These are phyloP conservation scores for Phytophthora meadii DNA, from an alignment of 352 stramenopile genomes.

Conservation along the genomic window DNA sequence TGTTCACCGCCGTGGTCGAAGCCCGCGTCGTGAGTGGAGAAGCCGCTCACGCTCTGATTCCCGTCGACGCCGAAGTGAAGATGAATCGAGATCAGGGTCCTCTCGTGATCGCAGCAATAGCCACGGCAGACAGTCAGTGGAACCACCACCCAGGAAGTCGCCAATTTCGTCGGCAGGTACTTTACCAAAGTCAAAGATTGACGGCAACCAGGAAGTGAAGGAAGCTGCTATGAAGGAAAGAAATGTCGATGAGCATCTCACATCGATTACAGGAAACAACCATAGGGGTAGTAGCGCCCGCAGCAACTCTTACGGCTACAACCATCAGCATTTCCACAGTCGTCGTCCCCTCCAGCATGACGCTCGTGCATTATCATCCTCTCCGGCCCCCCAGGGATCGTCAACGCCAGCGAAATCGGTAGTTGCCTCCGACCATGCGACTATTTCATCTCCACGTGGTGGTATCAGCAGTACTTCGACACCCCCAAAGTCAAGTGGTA, in stretches of 20 bases:
- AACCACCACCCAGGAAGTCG: conserved; percentile 5
- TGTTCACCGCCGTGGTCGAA: conserved; percentile 17
- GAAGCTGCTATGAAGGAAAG: conserved; percentile 7
- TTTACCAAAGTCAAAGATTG: conserved; percentile 1
- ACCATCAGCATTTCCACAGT: conserved; percentile 13
- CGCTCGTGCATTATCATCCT: conserved; percentile 11
- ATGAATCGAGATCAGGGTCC: conserved; percentile 25
- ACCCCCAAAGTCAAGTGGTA: conserved; percentile 9
- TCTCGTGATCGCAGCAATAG: conserved; percentile 27
- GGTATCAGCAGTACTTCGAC: conserved; percentile 15
- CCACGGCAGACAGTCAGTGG: conserved; percentile 7
- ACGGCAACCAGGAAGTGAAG: conserved; percentile 4
- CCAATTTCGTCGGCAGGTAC: not conserved
- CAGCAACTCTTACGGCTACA: conserved; percentile 16
- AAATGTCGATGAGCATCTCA: conserved; percentile 3
- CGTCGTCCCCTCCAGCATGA: conserved; percentile 20
- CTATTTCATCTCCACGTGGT: conserved; percentile 23
- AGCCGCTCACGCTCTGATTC: conserved; percentile 33
- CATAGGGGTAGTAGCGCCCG: conserved; percentile 3
- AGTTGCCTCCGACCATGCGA: conserved; percentile 14
- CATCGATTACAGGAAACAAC: conserved; percentile 3
- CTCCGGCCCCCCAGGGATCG: conserved; percentile 13
- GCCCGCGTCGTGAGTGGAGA: conserved; percentile 15
- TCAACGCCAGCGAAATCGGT: conserved; percentile 21
- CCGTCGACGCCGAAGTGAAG: conserved; percentile 16